Conservation (phyloP, 2,329 filamentous ascomycete species). For the Exserohilum turcica region DNA sequence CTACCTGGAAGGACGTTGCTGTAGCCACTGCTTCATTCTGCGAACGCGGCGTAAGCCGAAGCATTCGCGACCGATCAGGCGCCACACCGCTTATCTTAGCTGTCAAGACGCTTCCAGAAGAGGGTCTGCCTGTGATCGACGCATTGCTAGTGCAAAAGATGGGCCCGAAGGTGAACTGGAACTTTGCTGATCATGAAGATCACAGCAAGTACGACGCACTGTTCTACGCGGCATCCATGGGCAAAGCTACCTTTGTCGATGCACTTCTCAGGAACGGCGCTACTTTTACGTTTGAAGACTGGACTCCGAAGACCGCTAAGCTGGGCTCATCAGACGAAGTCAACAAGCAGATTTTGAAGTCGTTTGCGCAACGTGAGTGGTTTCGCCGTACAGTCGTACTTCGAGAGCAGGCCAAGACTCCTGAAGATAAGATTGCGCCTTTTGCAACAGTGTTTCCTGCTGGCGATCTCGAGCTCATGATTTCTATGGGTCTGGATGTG, state of each 20-base stretch:
- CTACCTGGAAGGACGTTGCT: constrained; percentile 37
- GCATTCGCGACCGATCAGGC: constrained; percentile 40
- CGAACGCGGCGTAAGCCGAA: constrained; percentile 38
- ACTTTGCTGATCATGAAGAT: constrained; percentile 42
- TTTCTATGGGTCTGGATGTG: constrained; percentile 34
- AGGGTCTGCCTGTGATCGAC: constrained; percentile 37
- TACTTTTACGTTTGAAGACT: constrained; percentile 32
- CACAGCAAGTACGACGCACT: constrained; percentile 35
- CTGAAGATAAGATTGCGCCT: constrained; percentile 7
- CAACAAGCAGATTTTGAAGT: constrained; percentile 27
- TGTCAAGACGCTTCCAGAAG: constrained; percentile 34
- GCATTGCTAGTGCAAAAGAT: constrained; percentile 27
- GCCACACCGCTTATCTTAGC: constrained; percentile 44
- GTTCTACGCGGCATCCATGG: constrained; percentile 34
- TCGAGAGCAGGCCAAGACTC: constrained; percentile 20
- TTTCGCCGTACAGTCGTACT: constrained; percentile 24
- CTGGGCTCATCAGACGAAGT: constrained; percentile 11
- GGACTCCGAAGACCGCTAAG: constrained; percentile 21
- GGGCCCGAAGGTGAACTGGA: constrained; percentile 25
- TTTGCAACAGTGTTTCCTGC: constrained; percentile 28
- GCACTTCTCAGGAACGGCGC: constrained; percentile 36
- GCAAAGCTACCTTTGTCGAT: constrained; percentile 34
- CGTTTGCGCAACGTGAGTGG: constrained; percentile 38
- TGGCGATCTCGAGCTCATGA: constrained; percentile 27
- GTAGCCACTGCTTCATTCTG: constrained; percentile 33